Base-by-base conservation (phyloP, 2,329 filamentous ascomycete species). In the Capronia epimyces region DNA sequence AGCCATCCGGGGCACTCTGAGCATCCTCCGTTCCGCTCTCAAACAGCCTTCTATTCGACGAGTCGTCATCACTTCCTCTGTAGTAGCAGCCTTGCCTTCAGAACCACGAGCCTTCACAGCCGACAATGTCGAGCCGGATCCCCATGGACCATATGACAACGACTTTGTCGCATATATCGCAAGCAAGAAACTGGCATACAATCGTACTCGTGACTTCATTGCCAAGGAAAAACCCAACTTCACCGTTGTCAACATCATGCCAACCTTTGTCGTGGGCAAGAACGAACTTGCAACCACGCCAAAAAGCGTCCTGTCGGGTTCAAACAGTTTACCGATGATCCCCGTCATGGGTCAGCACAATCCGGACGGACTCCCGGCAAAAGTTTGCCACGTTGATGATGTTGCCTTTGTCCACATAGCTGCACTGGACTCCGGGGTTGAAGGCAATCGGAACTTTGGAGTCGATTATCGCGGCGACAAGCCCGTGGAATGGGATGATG, bases 41-140 rank as follows among this genome's bases (percentile, higher is more conserved):
- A 82, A 82, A 65, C 75, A 77, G 60, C 80, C 80, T 56, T 78
- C 64, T 63, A 84, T 94, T 45, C 87, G 84, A 70, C 78, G 83
- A 55, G 85, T 94, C 13, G 82, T 83, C 41, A 77, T 86, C 57
- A 86, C 82, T 1, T 84, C 81, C 2, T 84, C 81, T 1, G 85
- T 85, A 59, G 82, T 81, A 13, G 74, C 81, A 0, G 82, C 86
- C n/a, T 60, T 83, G 36, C 52, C 53, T 16, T 16, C 40, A 6
- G 44, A 66, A 34, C 59, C 59, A 18, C 64, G 65, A 49, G 57
- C 62, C 27, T 72, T 66, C 50, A 66, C 62, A 25, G 66, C 72
- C 55, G 62, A 65, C 24, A 60, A 49, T 8, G 34, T 57, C 22
- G 40, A 46, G 27, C 42, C 45, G 15, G 55, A 57, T 21, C 51